A percentile compares a stretch with the other conserved stretches of the same genome.
Evolutionary conservation across 2,329 filamentous ascomycete genomes (phyloP).

Genomic region (Neofusicoccum laricinum): DNA sequence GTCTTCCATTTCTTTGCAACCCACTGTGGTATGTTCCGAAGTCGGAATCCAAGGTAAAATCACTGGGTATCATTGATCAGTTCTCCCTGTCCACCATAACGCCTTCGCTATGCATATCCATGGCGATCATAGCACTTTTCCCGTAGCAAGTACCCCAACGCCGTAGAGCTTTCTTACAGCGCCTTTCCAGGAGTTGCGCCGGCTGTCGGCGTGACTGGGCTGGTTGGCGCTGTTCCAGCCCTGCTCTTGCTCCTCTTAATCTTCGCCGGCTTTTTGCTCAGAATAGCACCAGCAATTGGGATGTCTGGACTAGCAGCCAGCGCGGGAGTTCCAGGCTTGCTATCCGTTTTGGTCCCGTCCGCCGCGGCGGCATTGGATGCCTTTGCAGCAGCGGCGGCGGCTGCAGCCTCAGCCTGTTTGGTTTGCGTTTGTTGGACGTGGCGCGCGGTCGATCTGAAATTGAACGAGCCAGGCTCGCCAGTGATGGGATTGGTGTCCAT

Average conservation of each 20-base stretch:
- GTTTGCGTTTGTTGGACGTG: constrained; percentile 41
- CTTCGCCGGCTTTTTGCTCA: constrained; percentile 27
- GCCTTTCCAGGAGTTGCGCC: constrained; percentile 4
- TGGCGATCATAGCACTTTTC: neutral
- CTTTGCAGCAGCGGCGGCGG: constrained; percentile 27
- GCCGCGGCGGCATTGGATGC: constrained; percentile 27
- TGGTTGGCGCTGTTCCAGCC: constrained; percentile 32
- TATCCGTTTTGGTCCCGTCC: neutral
- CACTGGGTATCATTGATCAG: neutral
- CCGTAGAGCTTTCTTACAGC: neutral
- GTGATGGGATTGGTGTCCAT: constrained; percentile 63
- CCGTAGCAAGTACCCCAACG: neutral
- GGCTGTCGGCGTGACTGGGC: constrained; percentile 20
- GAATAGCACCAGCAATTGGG: neutral
- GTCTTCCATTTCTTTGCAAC: no score
- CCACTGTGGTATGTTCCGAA: no score
- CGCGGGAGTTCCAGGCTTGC: constrained; percentile 1
- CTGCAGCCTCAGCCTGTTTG: constrained; percentile 27
- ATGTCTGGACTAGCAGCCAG: constrained; percentile 3
- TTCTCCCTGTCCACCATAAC: neutral
- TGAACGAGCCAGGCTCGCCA: constrained; percentile 62
- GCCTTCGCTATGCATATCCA: neutral
- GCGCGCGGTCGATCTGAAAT: constrained; percentile 48
- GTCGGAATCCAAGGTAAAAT: neutral
- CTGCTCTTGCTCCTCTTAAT: constrained; percentile 39